These are phyloP conservation scores for Fusarium zealandicum DNA, from an alignment of 2,329 filamentous ascomycete species.

Conservation along the genomic window DNA sequence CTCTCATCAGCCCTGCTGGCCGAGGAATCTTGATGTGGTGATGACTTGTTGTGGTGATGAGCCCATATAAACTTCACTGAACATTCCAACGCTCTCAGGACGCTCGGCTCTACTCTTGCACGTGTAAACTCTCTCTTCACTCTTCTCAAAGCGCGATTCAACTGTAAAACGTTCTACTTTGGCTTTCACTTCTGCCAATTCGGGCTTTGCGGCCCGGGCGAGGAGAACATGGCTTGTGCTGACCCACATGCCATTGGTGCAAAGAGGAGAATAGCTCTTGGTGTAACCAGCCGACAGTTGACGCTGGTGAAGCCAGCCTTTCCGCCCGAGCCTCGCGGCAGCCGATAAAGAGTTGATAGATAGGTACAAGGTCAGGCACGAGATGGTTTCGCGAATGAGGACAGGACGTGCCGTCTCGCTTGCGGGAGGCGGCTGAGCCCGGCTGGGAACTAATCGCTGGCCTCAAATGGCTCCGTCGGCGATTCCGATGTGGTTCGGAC, in stretches of 20 bases:
- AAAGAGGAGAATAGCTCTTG: not conserved
- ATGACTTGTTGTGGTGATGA: conserved; percentile 2
- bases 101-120: conserved; percentile 2
- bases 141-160: not conserved
- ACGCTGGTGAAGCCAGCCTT: conserved; percentile 11
- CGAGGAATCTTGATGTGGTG: conserved; percentile 3
- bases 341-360: conserved; percentile 2
- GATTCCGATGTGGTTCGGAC: conserved; percentile 26
- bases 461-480: conserved; percentile 3
- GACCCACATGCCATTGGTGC: conserved; percentile 3
- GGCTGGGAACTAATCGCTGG: conserved; percentile 3
- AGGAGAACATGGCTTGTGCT: not conserved
- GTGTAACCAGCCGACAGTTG: conserved; percentile 17
- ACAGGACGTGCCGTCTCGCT: conserved; percentile 15
- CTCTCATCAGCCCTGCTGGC: too few relatives aligned
- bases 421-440: conserved; percentile 16
- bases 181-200: conserved; percentile 3
- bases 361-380: conserved; percentile 22
- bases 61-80: conserved; percentile 23
- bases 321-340: conserved; percentile 25
- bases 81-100: conserved; percentile 29
- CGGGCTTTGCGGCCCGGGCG: not conserved
- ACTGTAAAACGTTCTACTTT: not conserved
- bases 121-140: not conserved
- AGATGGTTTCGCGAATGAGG: conserved; percentile 13